Conservation (phyloP, 2,329 filamentous ascomycete genomes). For the Penicillium glabrum region DNA sequence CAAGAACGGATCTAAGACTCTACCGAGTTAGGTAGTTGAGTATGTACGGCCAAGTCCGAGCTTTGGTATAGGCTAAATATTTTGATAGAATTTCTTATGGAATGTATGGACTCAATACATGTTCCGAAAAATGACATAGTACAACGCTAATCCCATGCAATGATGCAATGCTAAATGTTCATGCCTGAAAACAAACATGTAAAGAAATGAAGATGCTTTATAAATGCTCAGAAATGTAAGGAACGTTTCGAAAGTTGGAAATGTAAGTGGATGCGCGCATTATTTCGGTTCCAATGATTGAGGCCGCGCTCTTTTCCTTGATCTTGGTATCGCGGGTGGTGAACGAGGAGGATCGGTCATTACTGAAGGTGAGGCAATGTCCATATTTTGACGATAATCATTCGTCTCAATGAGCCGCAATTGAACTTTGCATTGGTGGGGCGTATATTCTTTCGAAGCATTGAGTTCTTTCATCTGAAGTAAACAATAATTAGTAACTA, state of each 20-base stretch:
- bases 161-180: not conserved
- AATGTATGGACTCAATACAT: not conserved
- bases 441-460: conserved; percentile 31
- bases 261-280: not conserved
- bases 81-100: not conserved
- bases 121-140: not conserved
- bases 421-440: conserved; percentile 39
- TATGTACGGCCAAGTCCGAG: too few relatives aligned
- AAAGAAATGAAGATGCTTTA: not conserved
- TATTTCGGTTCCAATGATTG: not conserved
- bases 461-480: conserved; percentile 36
- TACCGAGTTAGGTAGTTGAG: not conserved
- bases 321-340: conserved; percentile 3
- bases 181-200: not conserved
- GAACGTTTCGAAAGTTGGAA: not conserved
- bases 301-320: conserved; percentile 11
- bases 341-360: conserved; percentile 24
- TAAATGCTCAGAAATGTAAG: not conserved
- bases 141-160: not conserved
- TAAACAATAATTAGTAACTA: not conserved
- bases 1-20: not conserved
- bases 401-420: conserved; percentile 27
- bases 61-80: not conserved
- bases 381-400: conserved; percentile 14
- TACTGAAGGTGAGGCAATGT: conserved; percentile 17